Evolutionary conservation across 2,329 filamentous ascomycete genomes (phyloP), one percentile per base, ranked within the genome.

Genomic region (Annulohypoxylon truncatum): DNA sequence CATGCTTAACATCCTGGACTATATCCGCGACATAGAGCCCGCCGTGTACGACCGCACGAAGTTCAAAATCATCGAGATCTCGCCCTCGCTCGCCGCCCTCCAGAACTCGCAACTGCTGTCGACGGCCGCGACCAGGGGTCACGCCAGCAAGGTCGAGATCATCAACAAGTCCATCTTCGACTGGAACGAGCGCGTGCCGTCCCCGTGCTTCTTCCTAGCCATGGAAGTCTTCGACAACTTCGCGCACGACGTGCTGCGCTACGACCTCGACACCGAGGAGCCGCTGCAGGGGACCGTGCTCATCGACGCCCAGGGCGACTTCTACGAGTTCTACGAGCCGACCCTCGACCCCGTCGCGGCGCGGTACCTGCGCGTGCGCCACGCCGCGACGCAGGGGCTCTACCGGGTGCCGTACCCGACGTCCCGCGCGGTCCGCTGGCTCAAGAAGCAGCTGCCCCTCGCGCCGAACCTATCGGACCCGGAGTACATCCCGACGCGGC

Each of bases 211-310:
- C 84, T 98, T 99, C 84, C 87, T 99, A 42, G 96, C 95, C 46
- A 91, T 99, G 80, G 96, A 99, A 80, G 96, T 99, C 71, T 97
- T 97, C 76, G 96, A 99, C 83, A 99, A 99, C 81, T 98, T 99
- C 77, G 90, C 93, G 33, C 96, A 99, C 82, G 96, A 99, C 81
- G 87, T 90, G 64, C 89, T 99, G 67, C 94, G 96, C 69, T 99
- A 98, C 82, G 91, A 98, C 79, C 85, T 91, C 9, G 80, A 84
- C 65, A 96, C 94, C 9, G 92, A 93, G 77, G 83, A 91, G 71
- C 92, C 95, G 0, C 86, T 97, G 58, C 96, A 99, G 81, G 94
- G 93, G 52, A 90, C 90, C 67, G 94, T 98, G 12, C 84, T 99
- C 38, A 90, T 99, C 75, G 93, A 97, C 77, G 85, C 83, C 7